Base-by-base conservation (phyloP, 2,329 filamentous ascomycete genomes). In the Tetracladium maxilliforme region DNA sequence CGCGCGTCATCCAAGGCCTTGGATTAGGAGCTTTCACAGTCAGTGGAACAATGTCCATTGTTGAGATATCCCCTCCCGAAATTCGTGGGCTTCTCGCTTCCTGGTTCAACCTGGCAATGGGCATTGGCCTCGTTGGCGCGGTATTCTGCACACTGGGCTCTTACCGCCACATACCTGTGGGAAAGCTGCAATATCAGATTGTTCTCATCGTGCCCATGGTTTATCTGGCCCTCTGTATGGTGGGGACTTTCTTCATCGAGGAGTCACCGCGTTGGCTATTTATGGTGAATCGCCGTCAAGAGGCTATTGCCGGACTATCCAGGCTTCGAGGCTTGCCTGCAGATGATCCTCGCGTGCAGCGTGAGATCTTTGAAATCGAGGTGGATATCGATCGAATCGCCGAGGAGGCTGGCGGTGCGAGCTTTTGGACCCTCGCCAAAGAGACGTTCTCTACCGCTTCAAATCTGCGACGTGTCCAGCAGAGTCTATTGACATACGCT, bases 1-100 rank as follows among this genome's bases (percentile, higher is more conserved):
- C 45, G 4, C 44, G 52, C 12, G 45, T 56, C 16, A 38, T 56
- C 1, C 40, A 40, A 2, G 51, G 49, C 4, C 33, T 52, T 5
- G 54, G 48, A 4, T 51, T 54, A 17, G 52, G 53, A 1, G 36
- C 49, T 3, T 30, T 52, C 5, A 52, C 44, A 3, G 51, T 55
- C 6, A 48, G 37, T 2, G 48, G 50, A 1, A 39, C 51, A 6
- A 42, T 55, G 28, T 43, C 43, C 6, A 45, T 56, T 17, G 48
- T 48, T 5, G 52, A 56, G 32, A 47, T 55, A 10, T 48, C 52
- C 1, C 51, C 52, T 1, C 31, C 41, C 6, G 50, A 51, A 28
- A 49, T 52, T 3, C 47, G 52, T 6, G 52, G 52, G 8, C 35
- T 57, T 2, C 26, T 56, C 7, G 36, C 44, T 0, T 34, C 40